Evolutionary conservation across 768 basidiomycete genomes (phyloP).

Genomic region (Pleurotus giganteus): DNA sequence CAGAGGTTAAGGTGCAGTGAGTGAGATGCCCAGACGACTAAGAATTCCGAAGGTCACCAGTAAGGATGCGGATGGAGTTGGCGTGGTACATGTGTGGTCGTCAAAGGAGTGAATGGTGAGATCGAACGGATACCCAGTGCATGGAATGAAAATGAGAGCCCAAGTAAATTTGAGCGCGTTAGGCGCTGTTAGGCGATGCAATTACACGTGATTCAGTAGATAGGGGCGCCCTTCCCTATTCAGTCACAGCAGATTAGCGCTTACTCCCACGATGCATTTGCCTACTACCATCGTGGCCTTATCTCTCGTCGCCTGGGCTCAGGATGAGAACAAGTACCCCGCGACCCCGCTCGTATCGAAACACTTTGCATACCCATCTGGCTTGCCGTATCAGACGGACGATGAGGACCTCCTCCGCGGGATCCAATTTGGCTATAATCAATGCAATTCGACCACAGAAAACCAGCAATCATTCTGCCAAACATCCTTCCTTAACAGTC

Average conservation of each 20-base stretch:
- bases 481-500: conserved; percentile 54
- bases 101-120: conserved; percentile 14
- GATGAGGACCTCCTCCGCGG: conserved; percentile 46
- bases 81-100: conserved; percentile 66
- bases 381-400: conserved; percentile 53
- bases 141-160: background rate
- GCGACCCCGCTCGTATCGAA: conserved; percentile 4
- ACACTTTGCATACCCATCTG: conserved; percentile 15
- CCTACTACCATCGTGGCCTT: background rate
- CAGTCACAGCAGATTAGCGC: too few species aligned
- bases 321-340: background rate
- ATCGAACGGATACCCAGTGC: conserved; percentile 4
- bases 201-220: background rate
- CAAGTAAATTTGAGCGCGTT: background rate
- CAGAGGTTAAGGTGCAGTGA: conserved; percentile 14
- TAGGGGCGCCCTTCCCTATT: too few species aligned
- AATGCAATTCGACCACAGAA: conserved; percentile 67
- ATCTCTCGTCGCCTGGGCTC: background rate
- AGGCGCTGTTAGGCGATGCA: background rate
- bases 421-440: conserved; percentile 61
- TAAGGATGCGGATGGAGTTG: conserved; percentile 73
- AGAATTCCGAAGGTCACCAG: conserved; percentile 47
- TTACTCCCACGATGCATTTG: background rate
- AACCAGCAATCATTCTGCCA: conserved; percentile 58
- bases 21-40: conserved; percentile 6